A percentile compares a stretch with the other conserved stretches of the same genome.
Conservation (phyloP, 306 rosid genomes). For the Erythrophleum fordii region DNA sequence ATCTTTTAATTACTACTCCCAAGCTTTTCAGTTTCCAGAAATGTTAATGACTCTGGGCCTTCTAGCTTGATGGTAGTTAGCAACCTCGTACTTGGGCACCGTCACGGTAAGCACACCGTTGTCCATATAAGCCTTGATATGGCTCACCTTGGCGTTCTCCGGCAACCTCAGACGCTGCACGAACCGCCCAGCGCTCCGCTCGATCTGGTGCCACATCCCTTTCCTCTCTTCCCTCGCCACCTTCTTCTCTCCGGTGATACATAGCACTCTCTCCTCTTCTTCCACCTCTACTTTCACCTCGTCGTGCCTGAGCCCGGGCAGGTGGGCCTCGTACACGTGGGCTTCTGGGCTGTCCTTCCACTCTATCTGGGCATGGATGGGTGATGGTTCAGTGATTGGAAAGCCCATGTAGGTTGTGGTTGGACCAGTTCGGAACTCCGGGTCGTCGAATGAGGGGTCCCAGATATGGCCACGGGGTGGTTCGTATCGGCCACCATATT, state of each 20-base stretch:
- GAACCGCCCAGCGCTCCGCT: constrained; percentile 43
- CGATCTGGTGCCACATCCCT: constrained; percentile 44
- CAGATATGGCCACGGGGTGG: constrained; percentile 1
- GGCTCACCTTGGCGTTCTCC: constrained; percentile 41
- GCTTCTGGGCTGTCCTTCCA: constrained; percentile 53
- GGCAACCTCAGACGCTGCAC: constrained; percentile 55
- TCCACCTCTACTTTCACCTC: constrained; percentile 64
- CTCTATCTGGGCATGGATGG: constrained; percentile 32
- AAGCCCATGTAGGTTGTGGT: neutral
- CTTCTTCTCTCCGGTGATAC: constrained; percentile 50
- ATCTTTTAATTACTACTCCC: neutral
- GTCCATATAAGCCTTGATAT: constrained; percentile 49
- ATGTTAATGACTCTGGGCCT: constrained; percentile 35
- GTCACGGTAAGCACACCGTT: constrained; percentile 56
- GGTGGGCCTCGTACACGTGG: constrained; percentile 42
- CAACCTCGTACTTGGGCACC: constrained; percentile 48
- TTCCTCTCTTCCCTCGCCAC: constrained; percentile 45
- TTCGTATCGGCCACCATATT: constrained; percentile 31
- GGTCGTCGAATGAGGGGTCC: constrained; percentile 26
- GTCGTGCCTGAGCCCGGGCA: constrained; percentile 50
- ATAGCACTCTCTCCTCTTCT: constrained; percentile 43
- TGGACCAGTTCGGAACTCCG: neutral
- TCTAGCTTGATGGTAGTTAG: constrained; percentile 2
- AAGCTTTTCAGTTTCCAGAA: constrained; percentile 20
- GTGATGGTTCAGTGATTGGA: constrained; percentile 21